phyloP scores from a whole-genome alignment of 768 basidiomycete genomes.

The Pleurotus citrinopileatus region DNA sequence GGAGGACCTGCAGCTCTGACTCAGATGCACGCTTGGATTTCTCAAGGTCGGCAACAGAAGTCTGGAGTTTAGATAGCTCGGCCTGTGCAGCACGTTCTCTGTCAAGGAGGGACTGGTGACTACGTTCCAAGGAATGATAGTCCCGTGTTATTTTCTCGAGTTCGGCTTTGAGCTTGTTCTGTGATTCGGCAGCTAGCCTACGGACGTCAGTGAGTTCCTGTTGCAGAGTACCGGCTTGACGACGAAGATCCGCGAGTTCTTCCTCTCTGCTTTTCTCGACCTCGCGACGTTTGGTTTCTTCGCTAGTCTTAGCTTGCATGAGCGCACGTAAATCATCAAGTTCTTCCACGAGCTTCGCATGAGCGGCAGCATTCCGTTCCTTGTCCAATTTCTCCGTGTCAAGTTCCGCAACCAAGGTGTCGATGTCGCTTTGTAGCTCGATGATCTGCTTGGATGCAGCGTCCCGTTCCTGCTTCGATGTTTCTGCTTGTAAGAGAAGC shows the following conservation, averaged over 20 bases:
- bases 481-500: conserved; percentile 51
- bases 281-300: conserved; percentile 80
- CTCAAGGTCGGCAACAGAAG: conserved; percentile 54
- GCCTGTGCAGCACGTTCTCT: conserved; percentile 52
- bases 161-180: conserved; percentile 75
- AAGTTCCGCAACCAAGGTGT: conserved; percentile 61
- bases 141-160: conserved; percentile 64
- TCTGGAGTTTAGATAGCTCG: conserved; percentile 46
- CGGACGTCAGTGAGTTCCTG: conserved; percentile 67
- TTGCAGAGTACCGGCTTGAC: conserved; percentile 58
- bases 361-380: conserved; percentile 39
- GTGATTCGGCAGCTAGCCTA: conserved; percentile 55
- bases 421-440: conserved; percentile 69
- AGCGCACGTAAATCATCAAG: conserved; percentile 83
- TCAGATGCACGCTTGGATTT: conserved; percentile 66
- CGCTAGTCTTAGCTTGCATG: conserved; percentile 81
- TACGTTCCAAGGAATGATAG: conserved; percentile 53
- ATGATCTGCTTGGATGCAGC: conserved; percentile 55
- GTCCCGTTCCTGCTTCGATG: conserved; percentile 52
- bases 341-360: conserved; percentile 72
- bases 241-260: conserved; percentile 73
- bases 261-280: conserved; percentile 85
- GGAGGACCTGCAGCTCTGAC: conserved; percentile 70
- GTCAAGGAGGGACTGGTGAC: conserved; percentile 63
- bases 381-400: conserved; percentile 55